Evolutionary conservation across 495 filamentous ascomycete genomes (phyloP).

Genomic region (Staphylotrichum tortipilum): DNA sequence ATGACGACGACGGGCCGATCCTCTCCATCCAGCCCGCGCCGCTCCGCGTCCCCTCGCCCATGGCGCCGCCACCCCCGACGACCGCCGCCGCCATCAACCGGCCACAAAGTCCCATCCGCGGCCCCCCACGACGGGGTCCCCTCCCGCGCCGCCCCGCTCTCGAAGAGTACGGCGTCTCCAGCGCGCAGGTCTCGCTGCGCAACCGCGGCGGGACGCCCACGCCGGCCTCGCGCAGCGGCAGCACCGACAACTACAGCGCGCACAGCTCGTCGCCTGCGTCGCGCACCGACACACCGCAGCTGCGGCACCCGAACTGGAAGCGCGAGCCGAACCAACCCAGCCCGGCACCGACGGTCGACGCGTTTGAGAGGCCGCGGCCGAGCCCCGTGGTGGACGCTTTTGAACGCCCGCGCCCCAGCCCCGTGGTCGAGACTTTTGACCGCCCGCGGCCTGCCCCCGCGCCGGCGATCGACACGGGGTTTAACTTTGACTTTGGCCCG

Average conservation of each 20-base stretch:
- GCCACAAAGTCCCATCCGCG: slow-evolving; percentile 12
- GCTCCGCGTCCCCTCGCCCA: slow-evolving; percentile 10
- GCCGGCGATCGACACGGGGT: slow-evolving; percentile 6
- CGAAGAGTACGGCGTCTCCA: slow-evolving; percentile 22
- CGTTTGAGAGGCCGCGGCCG: neutral
- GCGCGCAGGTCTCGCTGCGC: slow-evolving; percentile 2
- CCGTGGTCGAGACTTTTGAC: slow-evolving; percentile 1
- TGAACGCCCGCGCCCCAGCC: neutral
- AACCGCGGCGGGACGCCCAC: slow-evolving; percentile 3
- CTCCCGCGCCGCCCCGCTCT: slow-evolving; percentile 18
- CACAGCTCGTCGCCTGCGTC: slow-evolving; percentile 10
- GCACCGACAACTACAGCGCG: slow-evolving; percentile 11
- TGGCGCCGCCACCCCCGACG: neutral
- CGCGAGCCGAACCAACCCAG: slow-evolving; percentile 5
- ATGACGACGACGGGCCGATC: slow-evolving; percentile 19
- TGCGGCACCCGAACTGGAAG: slow-evolving; percentile 10
- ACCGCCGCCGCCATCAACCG: neutral
- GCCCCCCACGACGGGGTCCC: slow-evolving; percentile 4
- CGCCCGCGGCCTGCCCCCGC: neutral
- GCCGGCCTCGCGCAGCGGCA: slow-evolving; percentile 4
- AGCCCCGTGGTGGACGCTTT: neutral
- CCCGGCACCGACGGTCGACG: neutral
- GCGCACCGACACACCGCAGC: slow-evolving; percentile 18
- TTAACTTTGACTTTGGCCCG: slow-evolving; percentile 25
- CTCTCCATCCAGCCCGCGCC: slow-evolving; percentile 20